A percentile compares a stretch with the other conserved stretches of the same genome.
Evolutionary conservation across 1,284 basidiomycete genomes (phyloP).

Genomic region (Pterula multifida): DNA sequence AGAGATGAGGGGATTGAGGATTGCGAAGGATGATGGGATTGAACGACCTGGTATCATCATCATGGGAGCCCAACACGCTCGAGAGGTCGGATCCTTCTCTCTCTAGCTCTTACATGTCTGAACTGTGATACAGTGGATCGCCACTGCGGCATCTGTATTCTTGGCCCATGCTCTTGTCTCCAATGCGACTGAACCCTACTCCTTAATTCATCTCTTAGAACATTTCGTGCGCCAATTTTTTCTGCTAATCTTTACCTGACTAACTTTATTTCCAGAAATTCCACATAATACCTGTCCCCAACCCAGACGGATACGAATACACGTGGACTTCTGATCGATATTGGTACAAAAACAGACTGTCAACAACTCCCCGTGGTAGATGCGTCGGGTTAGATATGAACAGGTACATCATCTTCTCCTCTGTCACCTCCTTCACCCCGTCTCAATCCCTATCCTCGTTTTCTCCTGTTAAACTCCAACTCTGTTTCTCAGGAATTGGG

Average conservation of each 20-base stretch:
- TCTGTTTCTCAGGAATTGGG: conserved; percentile 21
- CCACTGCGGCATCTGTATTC: conserved; percentile 64
- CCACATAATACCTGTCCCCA: conserved; percentile 68
- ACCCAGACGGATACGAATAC: conserved; percentile 77
- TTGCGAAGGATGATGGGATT: conserved; percentile 18
- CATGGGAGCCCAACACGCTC: conserved; percentile 66
- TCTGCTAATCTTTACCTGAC: conserved; percentile 1
- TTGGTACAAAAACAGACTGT: conserved; percentile 79
- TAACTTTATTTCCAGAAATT: conserved; percentile 35
- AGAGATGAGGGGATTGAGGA: conserved; percentile 39
- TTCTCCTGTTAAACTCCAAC: not conserved
- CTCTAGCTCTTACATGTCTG: conserved; percentile 9
- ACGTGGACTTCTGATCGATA: conserved; percentile 58
- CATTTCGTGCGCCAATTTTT: conserved; percentile 30
- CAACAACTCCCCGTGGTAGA: conserved; percentile 30
- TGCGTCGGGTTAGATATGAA: conserved; percentile 77
- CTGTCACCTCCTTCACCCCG: not conserved
- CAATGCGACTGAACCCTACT: conserved; percentile 31
- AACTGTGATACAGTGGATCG: conserved; percentile 53
- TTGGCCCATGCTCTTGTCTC: conserved; percentile 59
- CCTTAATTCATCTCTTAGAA: conserved; percentile 38
- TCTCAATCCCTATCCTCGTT: not conserved
- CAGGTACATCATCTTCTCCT: conserved; percentile 24
- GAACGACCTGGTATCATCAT: conserved; percentile 52
- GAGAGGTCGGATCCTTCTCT: conserved; percentile 41